Evolutionary conservation across 495 filamentous ascomycete species (phyloP), one percentile per base, ranked within the genome.

Genomic region (Aspergillus heteromorphus): DNA sequence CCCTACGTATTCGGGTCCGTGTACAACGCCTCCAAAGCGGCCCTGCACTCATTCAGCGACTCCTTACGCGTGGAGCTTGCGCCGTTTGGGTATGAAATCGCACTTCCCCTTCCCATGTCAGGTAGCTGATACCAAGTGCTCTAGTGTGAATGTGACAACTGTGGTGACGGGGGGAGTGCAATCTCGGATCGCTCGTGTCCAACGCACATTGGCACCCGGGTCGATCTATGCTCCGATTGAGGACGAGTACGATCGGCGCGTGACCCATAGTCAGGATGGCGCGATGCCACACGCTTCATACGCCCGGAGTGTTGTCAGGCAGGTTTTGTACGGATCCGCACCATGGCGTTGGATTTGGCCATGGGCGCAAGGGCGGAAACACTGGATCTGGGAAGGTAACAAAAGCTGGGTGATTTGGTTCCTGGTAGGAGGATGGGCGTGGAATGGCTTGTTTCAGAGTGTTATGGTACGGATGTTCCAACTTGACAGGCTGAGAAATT

Each of bases 11-110:
- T 79, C 53, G 76, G 77, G 10, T 79, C 77, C 1, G 72, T 80
- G 18, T 87, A 88, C 66, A 83, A 81, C 61, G 81, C 83, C 14
- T 79, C 77, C 31, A 87, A 87, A 68, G 82, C 83, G 1, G 85
- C 85, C 6, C 57, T 86, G 47, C 81, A 84, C 54, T 72, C 76
- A 2, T 84, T 82, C 55, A 79, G 72, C 57, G 76, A 86, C 34
- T 81, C 83, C 1, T 63, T 88, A 38, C 74, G 83, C 11, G 71
- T 87, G 9, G 85, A 78, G 55, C 55, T 76, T 16, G 75, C 68
- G 42, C 75, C 73, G 6, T 73, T 73, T 43, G 73, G 70, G 74
- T 77, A 67, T 20, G 67, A 58, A 16, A 42, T 45, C 14, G 6
- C 43, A 7, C 31, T 29, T n/a, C 14, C 52, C 6, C 8, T 27